Percentiles rank a stretch among this genome's conserved stretches.
Conservation (phyloP, 2,329 filamentous ascomycete species). For the Rhytidhysteron rufulum region DNA sequence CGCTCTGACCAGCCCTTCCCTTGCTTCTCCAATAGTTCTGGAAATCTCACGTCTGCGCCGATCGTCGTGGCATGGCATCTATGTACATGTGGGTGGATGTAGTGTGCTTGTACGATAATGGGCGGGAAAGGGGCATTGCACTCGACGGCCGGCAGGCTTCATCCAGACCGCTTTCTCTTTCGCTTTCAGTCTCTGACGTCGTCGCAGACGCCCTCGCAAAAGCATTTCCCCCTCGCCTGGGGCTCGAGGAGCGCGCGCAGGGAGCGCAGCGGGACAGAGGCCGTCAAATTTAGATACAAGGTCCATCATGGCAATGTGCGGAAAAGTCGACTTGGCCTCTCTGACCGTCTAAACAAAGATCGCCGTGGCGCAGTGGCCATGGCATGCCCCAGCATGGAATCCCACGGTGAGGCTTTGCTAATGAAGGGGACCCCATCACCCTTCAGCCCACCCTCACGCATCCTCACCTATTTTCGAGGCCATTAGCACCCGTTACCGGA, state of each 20-base stretch:
- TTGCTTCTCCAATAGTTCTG: constrained; percentile 1
- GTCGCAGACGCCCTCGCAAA: too few relatives aligned
- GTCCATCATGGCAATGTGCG: not conserved
- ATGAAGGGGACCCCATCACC: not conserved
- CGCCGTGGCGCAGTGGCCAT: constrained; percentile 2
- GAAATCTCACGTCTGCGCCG: not conserved
- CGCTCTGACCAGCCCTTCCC: too few relatives aligned
- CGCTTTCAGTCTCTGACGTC: not conserved
- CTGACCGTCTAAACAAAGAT: constrained; percentile 2
- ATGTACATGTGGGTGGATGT: too few relatives aligned
- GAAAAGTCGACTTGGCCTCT: not conserved
- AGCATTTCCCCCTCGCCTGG: not conserved
- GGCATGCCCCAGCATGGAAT: too few relatives aligned
- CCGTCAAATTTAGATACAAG: not conserved
- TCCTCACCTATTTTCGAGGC: constrained; percentile 14
- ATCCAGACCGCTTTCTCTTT: too few relatives aligned
- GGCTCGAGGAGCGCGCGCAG: not conserved
- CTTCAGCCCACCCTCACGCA: constrained; percentile 1
- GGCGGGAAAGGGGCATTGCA: too few relatives aligned
- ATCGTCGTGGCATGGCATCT: not conserved
- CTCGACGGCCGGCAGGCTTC: too few relatives aligned
- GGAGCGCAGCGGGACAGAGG: not conserved
- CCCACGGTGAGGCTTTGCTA: not conserved
- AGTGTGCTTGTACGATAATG: too few relatives aligned
- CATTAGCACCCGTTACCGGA: constrained; percentile 15